A percentile compares a stretch with the other conserved stretches of the same genome.
These are phyloP conservation scores for Oryza officinalis DNA, from an alignment of 176 grass and related monocot genomes.

Conservation along the genomic window DNA sequence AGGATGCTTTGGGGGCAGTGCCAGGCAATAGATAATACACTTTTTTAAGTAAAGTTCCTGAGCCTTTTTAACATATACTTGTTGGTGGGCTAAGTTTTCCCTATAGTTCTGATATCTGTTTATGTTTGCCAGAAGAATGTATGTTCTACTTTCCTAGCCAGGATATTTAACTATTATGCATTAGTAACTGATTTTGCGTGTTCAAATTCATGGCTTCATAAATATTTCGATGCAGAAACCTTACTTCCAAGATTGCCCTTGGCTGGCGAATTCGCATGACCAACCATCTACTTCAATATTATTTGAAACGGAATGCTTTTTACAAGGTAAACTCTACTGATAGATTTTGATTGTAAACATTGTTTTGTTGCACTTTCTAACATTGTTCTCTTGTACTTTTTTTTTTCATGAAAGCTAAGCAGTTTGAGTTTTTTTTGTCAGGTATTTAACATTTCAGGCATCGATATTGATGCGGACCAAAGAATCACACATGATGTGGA, in stretches of 20 bases:
- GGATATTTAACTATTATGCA: not conserved
- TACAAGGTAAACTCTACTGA: constrained; percentile 59
- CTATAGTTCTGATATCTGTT: not conserved
- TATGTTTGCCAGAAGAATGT: constrained; percentile 9
- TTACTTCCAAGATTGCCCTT: constrained; percentile 88
- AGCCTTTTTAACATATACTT: not conserved
- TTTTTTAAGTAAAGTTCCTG: not conserved
- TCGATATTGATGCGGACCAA: constrained; percentile 91
- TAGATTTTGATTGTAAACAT: not conserved
- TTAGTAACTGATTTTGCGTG: constrained; percentile 6
- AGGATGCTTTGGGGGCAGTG: not conserved
- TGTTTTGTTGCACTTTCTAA: constrained; percentile 13
- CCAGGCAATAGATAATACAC: not conserved
- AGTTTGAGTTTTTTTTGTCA: constrained; percentile 7
- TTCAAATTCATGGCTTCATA: constrained; percentile 30
- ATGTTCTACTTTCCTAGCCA: not conserved
- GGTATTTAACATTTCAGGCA: constrained; percentile 85
- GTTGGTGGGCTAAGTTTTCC: not conserved
- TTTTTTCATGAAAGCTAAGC: not conserved
- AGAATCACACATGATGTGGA: constrained; percentile 96
- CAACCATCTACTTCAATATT: constrained; percentile 86
- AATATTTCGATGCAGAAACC: constrained; percentile 61
- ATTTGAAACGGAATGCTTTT: constrained; percentile 92
- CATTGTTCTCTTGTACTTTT: not conserved
- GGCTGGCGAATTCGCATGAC: constrained; percentile 95